phyloP scores from a whole-genome alignment of 371 early-diverging fungal genomes.

The Rhizomucor pusillus region DNA sequence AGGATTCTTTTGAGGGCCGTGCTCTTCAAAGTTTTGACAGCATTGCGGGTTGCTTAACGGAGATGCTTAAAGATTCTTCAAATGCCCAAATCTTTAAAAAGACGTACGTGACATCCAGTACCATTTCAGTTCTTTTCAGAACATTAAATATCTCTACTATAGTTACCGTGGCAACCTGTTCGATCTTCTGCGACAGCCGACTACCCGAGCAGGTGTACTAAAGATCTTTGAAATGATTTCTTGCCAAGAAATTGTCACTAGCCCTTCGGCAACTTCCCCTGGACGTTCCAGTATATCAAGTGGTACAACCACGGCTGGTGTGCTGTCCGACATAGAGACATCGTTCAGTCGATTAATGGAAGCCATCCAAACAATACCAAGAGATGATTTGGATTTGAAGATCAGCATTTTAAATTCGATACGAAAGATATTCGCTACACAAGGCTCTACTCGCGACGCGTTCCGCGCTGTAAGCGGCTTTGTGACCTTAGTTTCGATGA shows the following conservation, averaged over 20 bases:
- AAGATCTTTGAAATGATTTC: slow-evolving; percentile 40
- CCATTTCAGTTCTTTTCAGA: not conserved
- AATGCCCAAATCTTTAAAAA: slow-evolving; percentile 33
- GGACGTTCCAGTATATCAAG: not conserved
- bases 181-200: slow-evolving; percentile 52
- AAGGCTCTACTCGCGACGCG: slow-evolving; percentile 44
- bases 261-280: slow-evolving; percentile 1
- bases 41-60: slow-evolving; percentile 52
- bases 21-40: slow-evolving; percentile 51
- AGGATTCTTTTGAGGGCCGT: slow-evolving; percentile 39
- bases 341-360: slow-evolving; percentile 63
- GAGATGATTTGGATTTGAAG: slow-evolving; percentile 58
- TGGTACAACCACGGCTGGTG: not conserved
- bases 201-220: slow-evolving; percentile 54
- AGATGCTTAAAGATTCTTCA: slow-evolving; percentile 32
- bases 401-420: slow-evolving; percentile 55
- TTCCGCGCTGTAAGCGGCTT: slow-evolving; percentile 66
- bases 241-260: not conserved
- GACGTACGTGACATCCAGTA: slow-evolving; percentile 23
- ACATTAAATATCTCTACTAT: not conserved
- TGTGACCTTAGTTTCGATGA: slow-evolving; percentile 61
- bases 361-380: slow-evolving; percentile 54
- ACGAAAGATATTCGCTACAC: slow-evolving; percentile 46
- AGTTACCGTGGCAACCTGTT: slow-evolving; percentile 55
- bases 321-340: slow-evolving; percentile 25